A percentile compares a stretch with the other conserved stretches of the same genome.
Conservation (phyloP, 2,329 filamentous ascomycete genomes). For the Ambrosiella xylebori region DNA sequence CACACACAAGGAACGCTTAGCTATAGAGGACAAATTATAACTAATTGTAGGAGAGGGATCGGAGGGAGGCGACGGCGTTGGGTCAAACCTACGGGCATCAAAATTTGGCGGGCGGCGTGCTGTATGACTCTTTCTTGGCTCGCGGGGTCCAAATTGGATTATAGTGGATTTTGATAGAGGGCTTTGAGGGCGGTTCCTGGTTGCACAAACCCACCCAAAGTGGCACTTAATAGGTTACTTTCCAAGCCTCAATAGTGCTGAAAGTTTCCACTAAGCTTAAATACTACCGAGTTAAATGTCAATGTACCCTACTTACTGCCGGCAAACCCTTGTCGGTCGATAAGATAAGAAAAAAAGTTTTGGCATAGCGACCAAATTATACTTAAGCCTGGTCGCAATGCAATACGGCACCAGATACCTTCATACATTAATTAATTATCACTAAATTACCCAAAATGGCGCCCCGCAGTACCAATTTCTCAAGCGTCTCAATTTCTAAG, state of each 20-base stretch:
- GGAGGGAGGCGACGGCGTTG: neutral
- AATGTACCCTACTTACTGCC: neutral
- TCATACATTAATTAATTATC: neutral
- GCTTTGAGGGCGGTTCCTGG: neutral
- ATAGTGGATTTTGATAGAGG: conserved; percentile 4
- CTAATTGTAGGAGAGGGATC: neutral
- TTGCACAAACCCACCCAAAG: neutral
- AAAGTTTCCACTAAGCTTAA: neutral
- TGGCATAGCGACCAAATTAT: neutral
- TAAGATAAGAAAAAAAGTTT: conserved; percentile 13
- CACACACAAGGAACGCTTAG: conserved; percentile 1
- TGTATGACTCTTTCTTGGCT: conserved; percentile 1
- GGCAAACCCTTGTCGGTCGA: neutral
- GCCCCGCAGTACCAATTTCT: conserved; percentile 13
- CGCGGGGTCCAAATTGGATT: conserved; percentile 1
- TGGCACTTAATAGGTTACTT: neutral
- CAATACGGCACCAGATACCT: neutral
- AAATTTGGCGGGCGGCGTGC: conserved; percentile 3
- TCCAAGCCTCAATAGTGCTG: too few relatives aligned
- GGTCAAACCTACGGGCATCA: neutral
- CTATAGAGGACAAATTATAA: conserved; percentile 5
- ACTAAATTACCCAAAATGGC: neutral
- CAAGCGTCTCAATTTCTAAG: conserved; percentile 22
- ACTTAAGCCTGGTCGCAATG: neutral
- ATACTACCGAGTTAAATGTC: neutral